A percentile compares a stretch with the other conserved stretches of the same genome.
phyloP scores from a whole-genome alignment of 805 yeast genomes.

The Teunomyces aglyptinius region DNA sequence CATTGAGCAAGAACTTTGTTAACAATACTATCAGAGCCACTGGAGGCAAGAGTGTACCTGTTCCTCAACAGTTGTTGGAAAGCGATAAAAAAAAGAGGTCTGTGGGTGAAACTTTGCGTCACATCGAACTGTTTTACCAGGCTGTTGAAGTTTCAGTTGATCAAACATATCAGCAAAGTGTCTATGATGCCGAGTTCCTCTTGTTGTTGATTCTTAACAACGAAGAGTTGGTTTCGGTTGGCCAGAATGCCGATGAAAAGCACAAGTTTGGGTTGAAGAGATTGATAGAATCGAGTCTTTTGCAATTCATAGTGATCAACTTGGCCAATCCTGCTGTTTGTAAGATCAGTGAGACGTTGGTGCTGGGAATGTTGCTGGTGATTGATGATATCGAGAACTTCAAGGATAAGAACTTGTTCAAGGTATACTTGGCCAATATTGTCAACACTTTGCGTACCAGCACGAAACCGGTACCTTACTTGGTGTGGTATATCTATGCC shows the following conservation, averaged over 20 bases:
- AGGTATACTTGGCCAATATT: conserved; percentile 50
- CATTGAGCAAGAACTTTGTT: conserved; percentile 49
- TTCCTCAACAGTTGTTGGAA: conserved; percentile 7
- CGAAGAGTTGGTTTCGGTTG: conserved; percentile 53
- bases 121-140: conserved; percentile 24
- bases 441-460: conserved; percentile 32
- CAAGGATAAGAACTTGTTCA: conserved; percentile 57
- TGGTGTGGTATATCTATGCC: conserved; percentile 56
- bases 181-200: conserved; percentile 73
- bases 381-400: conserved; percentile 38
- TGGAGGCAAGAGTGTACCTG: neutral
- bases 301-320: conserved; percentile 50
- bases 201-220: conserved; percentile 60
- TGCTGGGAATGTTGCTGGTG: conserved; percentile 44
- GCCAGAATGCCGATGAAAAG: conserved; percentile 19
- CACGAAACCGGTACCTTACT: conserved; percentile 32
- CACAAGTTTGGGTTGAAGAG: conserved; percentile 50
- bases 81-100: neutral
- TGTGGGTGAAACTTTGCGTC: conserved; percentile 17
- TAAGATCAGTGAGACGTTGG: conserved; percentile 41
- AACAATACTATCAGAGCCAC: conserved; percentile 41
- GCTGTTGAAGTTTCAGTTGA: conserved; percentile 13
- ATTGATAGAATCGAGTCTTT: conserved; percentile 54
- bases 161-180: conserved; percentile 23
- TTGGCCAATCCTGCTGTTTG: conserved; percentile 35